Conservation (phyloP, 768 basidiomycete genomes). For the Naganishia onofrii region DNA sequence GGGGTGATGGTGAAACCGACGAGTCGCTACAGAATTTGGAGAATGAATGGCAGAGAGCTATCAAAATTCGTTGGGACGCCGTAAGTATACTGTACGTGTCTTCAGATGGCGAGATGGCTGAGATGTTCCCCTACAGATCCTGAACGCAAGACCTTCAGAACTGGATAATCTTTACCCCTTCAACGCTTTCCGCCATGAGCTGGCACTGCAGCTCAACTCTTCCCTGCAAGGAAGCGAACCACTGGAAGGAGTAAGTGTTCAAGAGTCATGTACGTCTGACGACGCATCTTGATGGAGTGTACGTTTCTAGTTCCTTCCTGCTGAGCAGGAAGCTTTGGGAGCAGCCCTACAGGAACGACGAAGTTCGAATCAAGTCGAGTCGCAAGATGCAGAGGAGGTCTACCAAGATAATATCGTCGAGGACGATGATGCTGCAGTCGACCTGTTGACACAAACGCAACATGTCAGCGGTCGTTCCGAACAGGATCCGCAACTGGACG, state of each 20-base stretch:
- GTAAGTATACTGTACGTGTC: neutral
- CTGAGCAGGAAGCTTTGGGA: neutral
- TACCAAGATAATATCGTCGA: neutral
- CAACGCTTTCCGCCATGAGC: slow-evolving; percentile 14
- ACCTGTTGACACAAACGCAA: slow-evolving; percentile 12
- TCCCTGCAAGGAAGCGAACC: slow-evolving; percentile 5
- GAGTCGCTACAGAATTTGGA: slow-evolving; percentile 3
- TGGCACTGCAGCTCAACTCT: neutral
- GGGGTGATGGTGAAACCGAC: slow-evolving; percentile 1
- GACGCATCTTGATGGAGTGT: neutral
- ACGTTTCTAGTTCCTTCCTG: neutral
- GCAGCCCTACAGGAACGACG: neutral
- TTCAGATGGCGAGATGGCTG: too few relatives aligned
- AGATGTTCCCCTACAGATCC: neutral
- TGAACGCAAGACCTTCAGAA: neutral
- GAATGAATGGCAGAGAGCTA: slow-evolving; percentile 11
- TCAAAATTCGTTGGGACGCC: neutral
- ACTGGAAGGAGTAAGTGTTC: slow-evolving; percentile 12
- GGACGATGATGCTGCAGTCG: slow-evolving; percentile 14
- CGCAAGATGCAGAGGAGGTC: too few relatives aligned
- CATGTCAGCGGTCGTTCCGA: slow-evolving; percentile 21
- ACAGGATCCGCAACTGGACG: neutral
- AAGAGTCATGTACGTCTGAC: too few relatives aligned
- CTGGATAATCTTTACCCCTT: slow-evolving; percentile 10
- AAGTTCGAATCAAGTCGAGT: neutral